Conservation (phyloP, 179 eudicot species). For the Sideroxylon spinosum region DNA sequence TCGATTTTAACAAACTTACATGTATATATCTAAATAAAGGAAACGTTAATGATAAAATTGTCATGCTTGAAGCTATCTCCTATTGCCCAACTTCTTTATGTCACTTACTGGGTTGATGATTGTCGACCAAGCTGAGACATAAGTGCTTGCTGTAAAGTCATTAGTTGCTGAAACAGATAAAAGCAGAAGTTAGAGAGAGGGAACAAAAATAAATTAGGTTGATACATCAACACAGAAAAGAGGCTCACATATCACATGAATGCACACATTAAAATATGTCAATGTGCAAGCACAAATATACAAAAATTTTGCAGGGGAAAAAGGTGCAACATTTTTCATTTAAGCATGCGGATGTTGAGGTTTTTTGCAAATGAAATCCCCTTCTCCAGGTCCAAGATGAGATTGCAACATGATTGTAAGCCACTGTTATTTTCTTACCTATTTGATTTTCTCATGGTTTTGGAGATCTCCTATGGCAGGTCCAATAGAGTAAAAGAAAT, state of each 20-base stretch:
- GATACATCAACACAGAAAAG: background rate
- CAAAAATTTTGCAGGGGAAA: background rate
- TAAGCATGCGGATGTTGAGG: no score
- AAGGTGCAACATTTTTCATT: no score
- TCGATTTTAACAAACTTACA: no score
- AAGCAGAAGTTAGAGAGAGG: background rate
- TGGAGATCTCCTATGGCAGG: background rate
- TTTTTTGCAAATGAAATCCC: no score
- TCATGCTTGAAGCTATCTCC: background rate
- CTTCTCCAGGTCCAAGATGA: background rate
- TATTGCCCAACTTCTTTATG: background rate
- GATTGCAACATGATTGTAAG: background rate
- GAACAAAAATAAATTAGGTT: background rate
- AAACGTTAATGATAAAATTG: background rate
- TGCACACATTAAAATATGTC: background rate
- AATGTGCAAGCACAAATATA: background rate
- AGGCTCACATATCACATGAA: background rate
- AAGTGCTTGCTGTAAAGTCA: slow-evolving; percentile 26
- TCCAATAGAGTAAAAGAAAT: background rate
- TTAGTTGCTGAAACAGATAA: slow-evolving; percentile 26
- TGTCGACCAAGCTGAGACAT: slow-evolving; percentile 31
- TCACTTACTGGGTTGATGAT: slow-evolving; percentile 23
- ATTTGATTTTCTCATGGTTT: background rate
- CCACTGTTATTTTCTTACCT: background rate
- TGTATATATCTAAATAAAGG: background rate